Conservation (phyloP, 2,329 filamentous ascomycete species). For the Botryotinia globosa region DNA sequence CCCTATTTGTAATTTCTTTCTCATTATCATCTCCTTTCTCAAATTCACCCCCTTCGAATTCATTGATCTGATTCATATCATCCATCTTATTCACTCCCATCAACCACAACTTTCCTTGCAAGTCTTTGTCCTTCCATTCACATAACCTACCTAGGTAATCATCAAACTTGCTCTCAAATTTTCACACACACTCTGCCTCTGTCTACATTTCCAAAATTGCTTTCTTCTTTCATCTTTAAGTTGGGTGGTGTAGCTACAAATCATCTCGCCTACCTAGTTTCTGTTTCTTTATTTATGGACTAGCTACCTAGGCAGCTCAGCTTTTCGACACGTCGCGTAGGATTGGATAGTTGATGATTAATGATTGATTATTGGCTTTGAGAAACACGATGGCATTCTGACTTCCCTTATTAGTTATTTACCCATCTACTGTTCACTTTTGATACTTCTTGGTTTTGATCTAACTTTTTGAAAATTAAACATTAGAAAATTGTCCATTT, state of each 20-base stretch:
- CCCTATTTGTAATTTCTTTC: neutral
- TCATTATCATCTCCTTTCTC: neutral
- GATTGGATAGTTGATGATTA: neutral
- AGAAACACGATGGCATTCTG: neutral
- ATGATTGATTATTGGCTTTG: neutral
- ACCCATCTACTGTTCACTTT: neutral
- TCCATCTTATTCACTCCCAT: neutral
- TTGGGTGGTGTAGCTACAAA: neutral
- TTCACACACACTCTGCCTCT: neutral
- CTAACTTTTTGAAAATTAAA: neutral
- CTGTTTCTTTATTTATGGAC: neutral
- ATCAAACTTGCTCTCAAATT: neutral
- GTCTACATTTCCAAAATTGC: neutral
- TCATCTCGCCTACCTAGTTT: neutral
- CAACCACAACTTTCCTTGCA: neutral
- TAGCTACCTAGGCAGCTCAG: rapidly evolving
- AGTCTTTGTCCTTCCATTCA: neutral
- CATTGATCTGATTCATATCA: neutral
- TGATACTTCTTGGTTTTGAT: neutral
- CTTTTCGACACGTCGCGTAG: neutral
- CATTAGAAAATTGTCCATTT: neutral
- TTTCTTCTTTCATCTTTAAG: neutral
- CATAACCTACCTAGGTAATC: neutral
- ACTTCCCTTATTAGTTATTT: neutral
- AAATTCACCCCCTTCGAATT: neutral